phyloP scores from a whole-genome alignment of 176 grass and related monocot species.

The Hordeum marinum region DNA sequence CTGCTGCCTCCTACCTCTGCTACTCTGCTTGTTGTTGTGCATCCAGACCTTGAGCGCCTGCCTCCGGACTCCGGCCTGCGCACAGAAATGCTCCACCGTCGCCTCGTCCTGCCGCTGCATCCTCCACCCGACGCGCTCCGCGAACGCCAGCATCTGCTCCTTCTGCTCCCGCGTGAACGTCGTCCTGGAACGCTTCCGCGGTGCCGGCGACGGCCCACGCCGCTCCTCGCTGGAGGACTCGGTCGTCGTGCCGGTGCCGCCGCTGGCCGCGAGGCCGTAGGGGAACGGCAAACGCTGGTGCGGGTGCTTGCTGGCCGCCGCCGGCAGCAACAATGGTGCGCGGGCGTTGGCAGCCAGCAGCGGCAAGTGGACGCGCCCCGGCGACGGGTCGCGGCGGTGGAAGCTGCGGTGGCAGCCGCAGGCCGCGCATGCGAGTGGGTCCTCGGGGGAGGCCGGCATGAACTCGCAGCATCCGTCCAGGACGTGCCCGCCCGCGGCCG shows the following conservation, averaged over 20 bases:
- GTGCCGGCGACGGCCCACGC: not conserved
- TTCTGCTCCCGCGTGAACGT: conserved; percentile 70
- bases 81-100: conserved; percentile 45
- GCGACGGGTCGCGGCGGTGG: conserved; percentile 52
- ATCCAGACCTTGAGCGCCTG: conserved; percentile 95
- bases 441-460: conserved; percentile 40
- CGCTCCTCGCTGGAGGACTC: conserved; percentile 54
- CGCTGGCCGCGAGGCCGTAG: not conserved
- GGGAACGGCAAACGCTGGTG: conserved; percentile 2
- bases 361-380: conserved; percentile 30
- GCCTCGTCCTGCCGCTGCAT: conserved; percentile 56
- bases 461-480: conserved; percentile 66
- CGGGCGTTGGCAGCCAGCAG: conserved; percentile 10
- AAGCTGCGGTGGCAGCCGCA: conserved; percentile 91
- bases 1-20: conserved; percentile 23
- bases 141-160: conserved; percentile 60
- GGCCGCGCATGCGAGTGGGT: conserved; percentile 51
- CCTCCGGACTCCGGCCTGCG: conserved; percentile 42
- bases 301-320: not conserved
- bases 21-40: conserved; percentile 94
- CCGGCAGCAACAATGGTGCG: conserved; percentile 23
- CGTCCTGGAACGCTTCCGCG: conserved; percentile 47
- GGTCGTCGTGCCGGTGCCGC: conserved; percentile 30
- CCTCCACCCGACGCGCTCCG: conserved; percentile 53
- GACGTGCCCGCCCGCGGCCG: conserved; percentile 50